Percentiles rank a stretch among this genome's conserved stretches.
Evolutionary conservation across 2,329 filamentous ascomycete genomes (phyloP).

Genomic region (Fusarium siculi): DNA sequence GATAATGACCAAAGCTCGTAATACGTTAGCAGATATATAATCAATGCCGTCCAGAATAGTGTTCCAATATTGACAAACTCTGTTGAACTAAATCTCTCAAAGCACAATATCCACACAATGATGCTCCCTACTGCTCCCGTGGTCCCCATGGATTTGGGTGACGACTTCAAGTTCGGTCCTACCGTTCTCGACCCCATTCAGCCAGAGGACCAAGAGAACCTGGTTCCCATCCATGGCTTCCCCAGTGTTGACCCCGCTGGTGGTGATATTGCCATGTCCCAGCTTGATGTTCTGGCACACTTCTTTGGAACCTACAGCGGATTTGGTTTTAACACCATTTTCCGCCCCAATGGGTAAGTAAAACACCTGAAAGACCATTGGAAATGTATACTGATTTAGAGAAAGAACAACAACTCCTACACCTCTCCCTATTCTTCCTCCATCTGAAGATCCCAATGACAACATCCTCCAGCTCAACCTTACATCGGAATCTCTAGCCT

Average conservation of each 20-base stretch:
- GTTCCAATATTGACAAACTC: background rate
- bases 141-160: constrained; percentile 25
- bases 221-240: constrained; percentile 5
- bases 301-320: constrained; percentile 48
- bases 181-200: constrained; percentile 27
- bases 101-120: background rate
- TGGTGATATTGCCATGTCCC: constrained; percentile 14
- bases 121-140: constrained; percentile 15
- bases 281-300: constrained; percentile 37
- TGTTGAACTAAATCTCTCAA: too few relatives aligned
- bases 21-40: background rate
- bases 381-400: background rate
- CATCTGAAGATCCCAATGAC: constrained; percentile 29
- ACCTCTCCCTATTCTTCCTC: constrained; percentile 8
- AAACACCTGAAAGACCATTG: too few relatives aligned
- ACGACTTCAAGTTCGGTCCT: constrained; percentile 29
- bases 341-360: constrained; percentile 45
- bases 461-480: constrained; percentile 54
- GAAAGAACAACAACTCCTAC: constrained; percentile 34
- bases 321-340: constrained; percentile 53
- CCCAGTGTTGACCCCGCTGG: constrained; percentile 1
- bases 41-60: background rate
- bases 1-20: background rate
- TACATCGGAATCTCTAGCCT: constrained; percentile 49
- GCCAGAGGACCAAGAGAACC: constrained; percentile 8